Evolutionary conservation across 345 rosid genomes (phyloP).

Genomic region (Hirschfeldia incana): DNA sequence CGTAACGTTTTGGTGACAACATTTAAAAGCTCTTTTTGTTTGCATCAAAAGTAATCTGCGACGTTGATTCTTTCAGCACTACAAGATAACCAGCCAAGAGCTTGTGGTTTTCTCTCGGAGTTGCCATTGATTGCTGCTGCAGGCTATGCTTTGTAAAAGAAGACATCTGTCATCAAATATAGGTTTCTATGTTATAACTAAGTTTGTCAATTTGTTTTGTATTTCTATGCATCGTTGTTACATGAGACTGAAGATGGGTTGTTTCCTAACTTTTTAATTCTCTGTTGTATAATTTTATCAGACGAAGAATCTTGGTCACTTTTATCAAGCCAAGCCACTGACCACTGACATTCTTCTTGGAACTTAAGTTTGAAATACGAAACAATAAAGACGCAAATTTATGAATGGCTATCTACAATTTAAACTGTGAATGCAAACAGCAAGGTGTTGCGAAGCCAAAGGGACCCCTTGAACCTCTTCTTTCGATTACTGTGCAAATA

Average conservation of each 20-base stretch:
- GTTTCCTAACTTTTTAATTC: background rate
- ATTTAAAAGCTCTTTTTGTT: no score
- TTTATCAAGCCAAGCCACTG: background rate
- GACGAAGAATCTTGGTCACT: no score
- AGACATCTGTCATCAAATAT: background rate
- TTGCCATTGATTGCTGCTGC: background rate
- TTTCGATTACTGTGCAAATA: background rate
- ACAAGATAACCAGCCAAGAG: background rate
- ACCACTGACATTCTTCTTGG: background rate
- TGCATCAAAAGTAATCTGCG: no score
- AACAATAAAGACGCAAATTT: no score
- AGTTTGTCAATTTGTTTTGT: background rate
- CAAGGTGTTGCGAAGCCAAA: no score
- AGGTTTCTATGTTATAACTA: background rate
- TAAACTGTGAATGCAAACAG: no score
- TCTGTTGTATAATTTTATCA: background rate
- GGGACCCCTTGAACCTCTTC: background rate
- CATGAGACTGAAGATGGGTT: background rate
- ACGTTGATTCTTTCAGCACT: no score
- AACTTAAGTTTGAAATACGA: background rate
- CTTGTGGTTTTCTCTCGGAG: background rate
- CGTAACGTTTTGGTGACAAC: no score
- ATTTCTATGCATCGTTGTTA: background rate
- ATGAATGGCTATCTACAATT: no score
- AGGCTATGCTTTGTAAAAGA: background rate